Conservation (phyloP, 1,139 yeast genomes). For the Yamadazyma membranifaciens region DNA sequence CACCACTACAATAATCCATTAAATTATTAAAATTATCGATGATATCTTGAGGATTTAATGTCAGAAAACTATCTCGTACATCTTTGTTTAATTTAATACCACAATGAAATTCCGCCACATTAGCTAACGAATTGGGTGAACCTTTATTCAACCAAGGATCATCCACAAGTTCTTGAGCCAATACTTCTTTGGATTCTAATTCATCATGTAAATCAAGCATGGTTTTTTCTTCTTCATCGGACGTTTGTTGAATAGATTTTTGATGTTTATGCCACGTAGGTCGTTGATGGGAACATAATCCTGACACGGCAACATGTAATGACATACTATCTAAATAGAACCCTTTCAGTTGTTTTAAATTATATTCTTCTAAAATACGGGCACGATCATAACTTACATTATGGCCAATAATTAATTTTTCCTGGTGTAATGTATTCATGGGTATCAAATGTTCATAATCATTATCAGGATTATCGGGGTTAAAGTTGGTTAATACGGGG, state of each 20-base stretch:
- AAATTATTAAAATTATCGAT: slow-evolving; percentile 57
- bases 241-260: slow-evolving; percentile 35
- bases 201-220: slow-evolving; percentile 1
- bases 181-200: neutral
- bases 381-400: slow-evolving; percentile 92
- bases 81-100: slow-evolving; percentile 65
- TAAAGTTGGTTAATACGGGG: slow-evolving; percentile 57
- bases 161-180: slow-evolving; percentile 32
- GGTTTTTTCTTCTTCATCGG: slow-evolving; percentile 18
- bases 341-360: slow-evolving; percentile 61
- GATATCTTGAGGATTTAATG: slow-evolving; percentile 53
- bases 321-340: slow-evolving; percentile 92
- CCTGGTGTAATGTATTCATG: slow-evolving; percentile 46
- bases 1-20: slow-evolving; percentile 81
- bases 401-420: slow-evolving; percentile 78
- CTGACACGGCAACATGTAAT: slow-evolving; percentile 84
- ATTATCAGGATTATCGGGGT: slow-evolving; percentile 20
- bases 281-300: slow-evolving; percentile 91
- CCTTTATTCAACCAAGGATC: slow-evolving; percentile 83
- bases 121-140: slow-evolving; percentile 76
- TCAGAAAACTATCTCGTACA: slow-evolving; percentile 62
- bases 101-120: slow-evolving; percentile 81
- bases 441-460: slow-evolving; percentile 75
- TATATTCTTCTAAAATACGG: slow-evolving; percentile 79
- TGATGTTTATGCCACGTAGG: slow-evolving; percentile 71